These are phyloP conservation scores for Aspergillus taichungensis DNA, from an alignment of 495 filamentous ascomycete genomes.

Conservation along the genomic window DNA sequence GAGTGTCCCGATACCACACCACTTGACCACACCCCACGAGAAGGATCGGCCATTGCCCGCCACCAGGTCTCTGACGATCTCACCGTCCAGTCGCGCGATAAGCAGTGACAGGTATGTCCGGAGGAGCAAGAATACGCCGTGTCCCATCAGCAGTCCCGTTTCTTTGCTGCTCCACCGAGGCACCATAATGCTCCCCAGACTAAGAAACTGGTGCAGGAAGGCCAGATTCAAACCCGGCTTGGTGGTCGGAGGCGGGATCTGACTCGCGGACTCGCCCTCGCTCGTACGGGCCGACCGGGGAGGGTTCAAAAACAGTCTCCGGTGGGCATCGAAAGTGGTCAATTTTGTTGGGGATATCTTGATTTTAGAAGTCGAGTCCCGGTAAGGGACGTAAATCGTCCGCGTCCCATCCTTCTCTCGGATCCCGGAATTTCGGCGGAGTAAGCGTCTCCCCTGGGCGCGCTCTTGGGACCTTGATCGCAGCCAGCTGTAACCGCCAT, in stretches of 20 bases:
- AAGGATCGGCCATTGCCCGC: conserved; percentile 86
- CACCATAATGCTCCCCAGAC: conserved; percentile 93
- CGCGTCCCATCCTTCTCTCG: conserved; percentile 88
- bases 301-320: conserved; percentile 85
- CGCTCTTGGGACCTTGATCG: conserved; percentile 60
- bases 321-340: conserved; percentile 92
- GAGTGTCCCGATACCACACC: conserved; percentile 62
- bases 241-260: conserved; percentile 76
- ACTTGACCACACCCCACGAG: conserved; percentile 81
- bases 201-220: conserved; percentile 96
- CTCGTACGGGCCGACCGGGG: conserved; percentile 65
- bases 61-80: conserved; percentile 92
- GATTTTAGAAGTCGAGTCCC: conserved; percentile 77
- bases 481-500: conserved; percentile 69
- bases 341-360: conserved; percentile 87
- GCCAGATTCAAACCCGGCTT: conserved; percentile 92
- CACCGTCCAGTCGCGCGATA: conserved; percentile 87
- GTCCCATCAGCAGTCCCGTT: conserved; percentile 77
- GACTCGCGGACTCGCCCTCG: conserved; percentile 52
- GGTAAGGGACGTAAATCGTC: conserved; percentile 91
- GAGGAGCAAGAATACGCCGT: conserved; percentile 58
- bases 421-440: conserved; percentile 87
- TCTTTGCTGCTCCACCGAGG: conserved; percentile 93
- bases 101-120: conserved; percentile 91
- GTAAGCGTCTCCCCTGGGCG: conserved; percentile 65